A percentile compares a stretch with the other conserved stretches of the same genome.
These are phyloP conservation scores for Phytopythium cucurbitacearum DNA, from an alignment of 352 stramenopile genomes.

Conservation along the genomic window DNA sequence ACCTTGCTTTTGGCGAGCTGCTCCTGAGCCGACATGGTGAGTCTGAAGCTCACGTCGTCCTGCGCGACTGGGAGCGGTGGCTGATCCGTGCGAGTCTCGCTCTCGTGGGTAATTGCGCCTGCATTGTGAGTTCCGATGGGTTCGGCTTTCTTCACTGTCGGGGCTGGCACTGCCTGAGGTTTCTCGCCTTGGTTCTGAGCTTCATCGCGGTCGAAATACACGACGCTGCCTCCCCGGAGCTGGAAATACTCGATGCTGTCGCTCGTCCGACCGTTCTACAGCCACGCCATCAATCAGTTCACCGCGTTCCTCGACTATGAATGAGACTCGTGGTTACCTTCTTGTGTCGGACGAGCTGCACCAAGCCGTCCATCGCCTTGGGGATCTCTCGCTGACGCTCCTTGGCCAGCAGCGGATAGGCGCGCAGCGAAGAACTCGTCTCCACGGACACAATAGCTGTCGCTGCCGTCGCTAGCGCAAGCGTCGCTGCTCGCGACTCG, in stretches of 20 bases:
- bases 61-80: slow-evolving; percentile 39
- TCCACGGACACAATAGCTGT: slow-evolving; percentile 55
- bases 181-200: background rate
- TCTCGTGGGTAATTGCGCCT: background rate
- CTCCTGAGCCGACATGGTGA: slow-evolving; percentile 57
- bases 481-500: slow-evolving; percentile 10
- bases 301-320: slow-evolving; percentile 1
- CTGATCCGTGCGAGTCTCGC: background rate
- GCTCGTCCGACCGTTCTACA: slow-evolving; percentile 59
- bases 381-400: slow-evolving; percentile 60
- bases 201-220: slow-evolving; percentile 16
- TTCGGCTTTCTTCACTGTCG: background rate
- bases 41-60: slow-evolving; percentile 68
- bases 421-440: slow-evolving; percentile 40
- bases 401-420: slow-evolving; percentile 55
- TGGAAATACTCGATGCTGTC: slow-evolving; percentile 71
- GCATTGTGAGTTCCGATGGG: background rate
- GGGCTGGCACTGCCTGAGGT: background rate
- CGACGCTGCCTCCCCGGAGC: slow-evolving; percentile 15
- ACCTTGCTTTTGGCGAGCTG: slow-evolving; percentile 57
- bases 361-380: slow-evolving; percentile 48
- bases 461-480: slow-evolving; percentile 31
- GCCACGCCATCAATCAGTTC: slow-evolving; percentile 1
- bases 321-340: slow-evolving; percentile 35
- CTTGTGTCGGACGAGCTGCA: slow-evolving; percentile 56